These are phyloP conservation scores for Microcyclospora tardicrescens DNA, from an alignment of 2,329 filamentous ascomycete species.

Conservation along the genomic window DNA sequence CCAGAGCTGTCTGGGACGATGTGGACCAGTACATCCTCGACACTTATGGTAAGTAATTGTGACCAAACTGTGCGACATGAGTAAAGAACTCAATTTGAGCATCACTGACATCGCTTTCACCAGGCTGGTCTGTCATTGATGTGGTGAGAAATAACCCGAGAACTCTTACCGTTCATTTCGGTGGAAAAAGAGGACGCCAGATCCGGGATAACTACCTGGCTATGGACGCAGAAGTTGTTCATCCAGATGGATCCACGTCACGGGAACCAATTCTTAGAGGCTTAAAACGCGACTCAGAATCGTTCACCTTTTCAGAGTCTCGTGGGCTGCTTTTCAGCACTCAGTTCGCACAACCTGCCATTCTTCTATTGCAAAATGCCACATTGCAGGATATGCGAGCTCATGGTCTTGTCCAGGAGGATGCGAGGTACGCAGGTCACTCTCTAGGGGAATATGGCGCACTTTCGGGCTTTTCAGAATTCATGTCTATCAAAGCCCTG, in stretches of 20 bases:
- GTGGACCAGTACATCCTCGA: constrained; percentile 97
- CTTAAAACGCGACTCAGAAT: constrained; percentile 80
- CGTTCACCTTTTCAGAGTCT: constrained; percentile 93
- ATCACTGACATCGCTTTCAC: constrained; percentile 1
- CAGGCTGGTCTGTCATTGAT: constrained; percentile 90
- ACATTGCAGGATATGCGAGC: constrained; percentile 98
- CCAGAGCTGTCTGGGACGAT: constrained; percentile 94
- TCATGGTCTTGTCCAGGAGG: constrained; percentile 87
- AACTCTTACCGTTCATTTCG: constrained; percentile 96
- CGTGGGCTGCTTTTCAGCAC: constrained; percentile 90
- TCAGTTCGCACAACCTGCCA: constrained; percentile 93
- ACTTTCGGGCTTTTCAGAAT: constrained; percentile 86
- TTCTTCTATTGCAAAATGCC: constrained; percentile 99
- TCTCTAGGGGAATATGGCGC: constrained; percentile 97
- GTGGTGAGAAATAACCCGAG: constrained; percentile 99
- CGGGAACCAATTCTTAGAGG: constrained; percentile 99
- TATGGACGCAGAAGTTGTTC: constrained; percentile 99
- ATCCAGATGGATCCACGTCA: constrained; percentile 80
- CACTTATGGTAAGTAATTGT: constrained; percentile 88
- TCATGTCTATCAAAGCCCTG: constrained; percentile 98
- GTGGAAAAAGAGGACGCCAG: constrained; percentile 88
- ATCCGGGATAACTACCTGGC: constrained; percentile 99
- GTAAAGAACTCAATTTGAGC: not conserved
- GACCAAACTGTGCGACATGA: no score
- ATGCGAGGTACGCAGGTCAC: constrained; percentile 96